Conservation (phyloP, 306 rosid species). For the Begonia fuchsioides region DNA sequence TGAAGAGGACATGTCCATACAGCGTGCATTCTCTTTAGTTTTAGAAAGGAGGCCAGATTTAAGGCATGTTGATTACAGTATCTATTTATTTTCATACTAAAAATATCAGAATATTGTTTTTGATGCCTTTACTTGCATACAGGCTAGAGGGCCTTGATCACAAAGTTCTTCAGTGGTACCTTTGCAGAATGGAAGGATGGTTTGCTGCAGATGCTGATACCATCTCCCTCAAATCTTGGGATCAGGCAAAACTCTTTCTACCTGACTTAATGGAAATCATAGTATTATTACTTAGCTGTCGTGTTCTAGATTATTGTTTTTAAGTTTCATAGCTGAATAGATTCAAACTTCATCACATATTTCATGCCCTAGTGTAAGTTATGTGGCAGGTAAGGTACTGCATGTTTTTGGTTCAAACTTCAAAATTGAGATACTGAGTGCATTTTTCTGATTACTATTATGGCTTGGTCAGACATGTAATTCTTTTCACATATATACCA, state of each 20-base stretch:
- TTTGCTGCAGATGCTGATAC: conserved; percentile 94
- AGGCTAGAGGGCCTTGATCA: conserved; percentile 86
- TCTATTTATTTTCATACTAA: too few relatives aligned
- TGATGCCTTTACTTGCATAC: conserved; percentile 5
- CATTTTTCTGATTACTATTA: too few relatives aligned
- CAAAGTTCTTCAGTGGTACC: conserved; percentile 94
- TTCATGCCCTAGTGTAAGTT: too few relatives aligned
- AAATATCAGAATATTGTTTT: not conserved
- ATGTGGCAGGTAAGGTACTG: too few relatives aligned
- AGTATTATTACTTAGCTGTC: too few relatives aligned
- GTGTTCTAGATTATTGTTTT: too few relatives aligned
- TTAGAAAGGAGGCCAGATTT: conserved; percentile 76
- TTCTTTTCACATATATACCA: too few relatives aligned
- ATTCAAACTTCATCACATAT: too few relatives aligned
- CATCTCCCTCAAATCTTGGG: conserved; percentile 87
- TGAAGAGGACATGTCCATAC: conserved; percentile 66
- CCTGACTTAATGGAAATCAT: not conserved
- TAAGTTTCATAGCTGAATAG: too few relatives aligned
- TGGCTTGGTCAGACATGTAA: too few relatives aligned
- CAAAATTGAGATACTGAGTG: too few relatives aligned
- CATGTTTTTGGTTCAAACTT: too few relatives aligned
- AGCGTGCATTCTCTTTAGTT: conserved; percentile 63
- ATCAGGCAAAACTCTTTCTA: conserved; percentile 38
- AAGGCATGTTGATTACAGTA: conserved; percentile 21
- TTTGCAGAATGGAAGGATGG: conserved; percentile 99